phyloP scores from a whole-genome alignment of 305 asterid species.

The Striga hermonthica region DNA sequence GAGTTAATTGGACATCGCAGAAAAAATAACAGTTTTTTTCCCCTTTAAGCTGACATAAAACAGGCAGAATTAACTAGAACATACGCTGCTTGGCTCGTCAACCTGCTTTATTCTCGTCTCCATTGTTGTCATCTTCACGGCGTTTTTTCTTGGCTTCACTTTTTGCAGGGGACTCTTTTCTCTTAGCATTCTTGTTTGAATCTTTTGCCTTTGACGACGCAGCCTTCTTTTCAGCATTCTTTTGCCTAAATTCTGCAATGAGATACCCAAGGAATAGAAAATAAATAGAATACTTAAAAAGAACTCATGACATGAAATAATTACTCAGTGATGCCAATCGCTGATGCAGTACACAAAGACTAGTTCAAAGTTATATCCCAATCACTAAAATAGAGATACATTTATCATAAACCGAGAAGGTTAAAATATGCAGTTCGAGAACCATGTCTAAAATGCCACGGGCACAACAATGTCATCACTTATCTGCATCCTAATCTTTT shows the following conservation, averaged over 20 bases:
- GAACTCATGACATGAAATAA: not conserved
- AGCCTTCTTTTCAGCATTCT: conserved; percentile 52
- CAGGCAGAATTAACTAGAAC: conserved; percentile 10
- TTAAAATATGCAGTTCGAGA: not conserved
- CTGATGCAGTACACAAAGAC: not conserved
- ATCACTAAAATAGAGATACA: conserved; percentile 3
- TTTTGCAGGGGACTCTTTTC: conserved; percentile 52
- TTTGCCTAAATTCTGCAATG: conserved; percentile 54
- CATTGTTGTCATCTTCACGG: conserved; percentile 40
- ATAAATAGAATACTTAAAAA: not conserved
- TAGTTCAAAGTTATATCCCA: not conserved
- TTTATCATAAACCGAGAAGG: not conserved
- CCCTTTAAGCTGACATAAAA: conserved; percentile 4
- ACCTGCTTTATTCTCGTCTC: conserved; percentile 35
- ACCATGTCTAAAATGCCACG: conserved; percentile 18
- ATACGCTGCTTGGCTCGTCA: conserved; percentile 14
- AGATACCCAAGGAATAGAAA: conserved; percentile 17
- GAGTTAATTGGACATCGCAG: conserved; percentile 14
- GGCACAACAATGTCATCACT: not conserved
- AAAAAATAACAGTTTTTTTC: not conserved
- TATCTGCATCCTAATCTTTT: not conserved
- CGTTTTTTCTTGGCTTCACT: conserved; percentile 39
- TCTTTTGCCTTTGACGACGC: conserved; percentile 50
- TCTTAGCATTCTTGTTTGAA: conserved; percentile 49
- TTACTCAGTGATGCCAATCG: not conserved